phyloP scores from a whole-genome alignment of 371 early-diverging fungal genomes.

The Mortierella sp. region DNA sequence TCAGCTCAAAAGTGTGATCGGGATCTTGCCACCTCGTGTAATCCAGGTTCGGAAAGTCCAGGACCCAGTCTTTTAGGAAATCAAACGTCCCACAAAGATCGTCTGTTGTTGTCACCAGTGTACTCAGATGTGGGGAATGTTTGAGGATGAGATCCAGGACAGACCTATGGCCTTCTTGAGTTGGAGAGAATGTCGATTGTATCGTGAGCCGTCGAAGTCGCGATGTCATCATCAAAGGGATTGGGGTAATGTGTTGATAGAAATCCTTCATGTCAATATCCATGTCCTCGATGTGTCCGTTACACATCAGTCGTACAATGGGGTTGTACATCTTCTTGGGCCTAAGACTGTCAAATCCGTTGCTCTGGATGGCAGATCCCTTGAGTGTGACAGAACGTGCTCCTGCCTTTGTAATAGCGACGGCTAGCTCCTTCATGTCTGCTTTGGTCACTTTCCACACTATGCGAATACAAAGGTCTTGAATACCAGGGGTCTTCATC shows the following conservation, averaged over 20 bases:
- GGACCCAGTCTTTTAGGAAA: too few relatives aligned
- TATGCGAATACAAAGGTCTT: neutral
- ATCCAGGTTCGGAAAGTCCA: too few relatives aligned
- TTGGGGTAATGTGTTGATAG: slow-evolving; percentile 4
- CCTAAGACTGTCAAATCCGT: slow-evolving; percentile 2
- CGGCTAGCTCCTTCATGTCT: neutral
- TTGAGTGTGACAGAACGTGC: too few relatives aligned
- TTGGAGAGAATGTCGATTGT: neutral
- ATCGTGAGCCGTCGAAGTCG: neutral
- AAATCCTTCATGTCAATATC: slow-evolving; percentile 9
- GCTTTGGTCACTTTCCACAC: neutral
- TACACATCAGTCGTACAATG: slow-evolving; percentile 4
- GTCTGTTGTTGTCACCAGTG: too few relatives aligned
- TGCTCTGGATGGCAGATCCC: neutral
- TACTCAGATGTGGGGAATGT: neutral
- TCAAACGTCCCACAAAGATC: too few relatives aligned
- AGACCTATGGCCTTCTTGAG: neutral
- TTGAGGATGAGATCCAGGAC: neutral
- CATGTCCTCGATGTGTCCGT: slow-evolving; percentile 1
- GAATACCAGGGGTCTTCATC: neutral
- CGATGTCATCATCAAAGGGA: neutral
- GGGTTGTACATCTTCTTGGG: slow-evolving; percentile 7
- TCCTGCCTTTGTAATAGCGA: too few relatives aligned
- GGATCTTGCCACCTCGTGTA: too few relatives aligned
- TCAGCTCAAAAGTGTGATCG: too few relatives aligned